Evolutionary conservation across 2,329 filamentous ascomycete species (phyloP), one percentile per base, ranked within the genome.

Genomic region (Furcasterigmium sp.): DNA sequence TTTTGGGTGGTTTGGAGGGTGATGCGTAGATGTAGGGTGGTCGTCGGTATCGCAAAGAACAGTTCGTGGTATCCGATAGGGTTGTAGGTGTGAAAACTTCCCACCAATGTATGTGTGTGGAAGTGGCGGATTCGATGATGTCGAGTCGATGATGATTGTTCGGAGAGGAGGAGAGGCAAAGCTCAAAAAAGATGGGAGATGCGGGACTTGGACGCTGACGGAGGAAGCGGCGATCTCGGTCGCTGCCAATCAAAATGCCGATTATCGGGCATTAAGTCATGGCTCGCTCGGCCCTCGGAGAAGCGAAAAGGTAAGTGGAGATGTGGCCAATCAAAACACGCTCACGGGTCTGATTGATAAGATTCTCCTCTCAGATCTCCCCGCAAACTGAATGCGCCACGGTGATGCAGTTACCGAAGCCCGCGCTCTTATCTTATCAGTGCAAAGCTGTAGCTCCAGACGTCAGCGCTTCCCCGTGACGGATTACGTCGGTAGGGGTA

Each of bases 1-100:
- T 75, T 45, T 55, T 67, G 51, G n/a, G 43, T 21, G 40, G 48
- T 48, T 17, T 37, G 43, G 30, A 36, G 37, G 15, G 40, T 19
- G 43, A 35, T 45, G 37, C 41, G 38, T 32, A 17, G 10, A 9
- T 23, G 42, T 23, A 43, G 25, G 20, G 39, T 37, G 30, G 11
- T 29, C 37, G 18, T 37, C 17, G 39, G 23, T 26, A 20, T 46
- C 38, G 28, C 48, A 35, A 37, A 38, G 8, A 23, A 15, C 26
- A 42, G 39, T 28, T n/a, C 23, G 43, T 3, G 7, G 9, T 39
- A 39, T 41, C 20, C 35, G 37, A 44, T 37, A 20, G 36, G 13
- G 21, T 45, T 28, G 46, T 38, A 44, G 39, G 28, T 40, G 42
- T 41, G 34, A 35, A 32, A 42, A n/a, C n/a, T n/a, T n/a, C n/a